Evolutionary conservation across 345 rosid genomes (phyloP).

Genomic region (Dimocarpus longan): DNA sequence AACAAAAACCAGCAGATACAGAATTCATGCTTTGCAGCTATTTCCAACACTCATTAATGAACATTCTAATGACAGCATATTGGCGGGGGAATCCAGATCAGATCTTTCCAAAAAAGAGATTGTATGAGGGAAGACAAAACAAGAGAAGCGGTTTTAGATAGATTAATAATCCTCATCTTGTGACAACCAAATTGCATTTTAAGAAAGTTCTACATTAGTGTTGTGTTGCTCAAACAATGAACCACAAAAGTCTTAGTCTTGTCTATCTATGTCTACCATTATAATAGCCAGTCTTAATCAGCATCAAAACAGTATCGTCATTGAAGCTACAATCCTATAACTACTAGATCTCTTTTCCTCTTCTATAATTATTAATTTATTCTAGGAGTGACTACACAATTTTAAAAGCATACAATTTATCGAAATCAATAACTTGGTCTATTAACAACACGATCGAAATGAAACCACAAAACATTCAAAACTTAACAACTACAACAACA

Average conservation of each 20-base stretch:
- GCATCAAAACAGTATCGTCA: background rate
- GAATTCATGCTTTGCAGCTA: background rate
- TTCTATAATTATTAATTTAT: background rate
- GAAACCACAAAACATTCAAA: background rate
- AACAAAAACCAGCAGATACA: background rate
- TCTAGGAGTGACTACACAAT: background rate
- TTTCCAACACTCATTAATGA: background rate
- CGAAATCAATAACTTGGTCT: background rate
- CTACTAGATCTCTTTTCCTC: background rate
- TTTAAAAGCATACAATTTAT: background rate
- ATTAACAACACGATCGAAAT: background rate
- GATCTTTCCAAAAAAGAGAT: background rate
- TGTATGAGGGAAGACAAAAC: no score
- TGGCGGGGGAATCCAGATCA: background rate
- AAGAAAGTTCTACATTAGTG: background rate
- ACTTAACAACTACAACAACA: background rate
- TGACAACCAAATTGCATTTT: background rate
- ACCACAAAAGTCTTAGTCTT: background rate
- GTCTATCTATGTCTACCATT: background rate
- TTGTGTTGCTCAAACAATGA: background rate
- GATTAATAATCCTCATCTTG: background rate
- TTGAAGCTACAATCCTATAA: background rate
- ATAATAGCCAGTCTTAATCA: background rate
- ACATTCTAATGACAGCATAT: background rate
- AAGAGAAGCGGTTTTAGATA: background rate